Base-by-base conservation (phyloP, 768 basidiomycete genomes). In the Leccinellum rugosiceps region DNA sequence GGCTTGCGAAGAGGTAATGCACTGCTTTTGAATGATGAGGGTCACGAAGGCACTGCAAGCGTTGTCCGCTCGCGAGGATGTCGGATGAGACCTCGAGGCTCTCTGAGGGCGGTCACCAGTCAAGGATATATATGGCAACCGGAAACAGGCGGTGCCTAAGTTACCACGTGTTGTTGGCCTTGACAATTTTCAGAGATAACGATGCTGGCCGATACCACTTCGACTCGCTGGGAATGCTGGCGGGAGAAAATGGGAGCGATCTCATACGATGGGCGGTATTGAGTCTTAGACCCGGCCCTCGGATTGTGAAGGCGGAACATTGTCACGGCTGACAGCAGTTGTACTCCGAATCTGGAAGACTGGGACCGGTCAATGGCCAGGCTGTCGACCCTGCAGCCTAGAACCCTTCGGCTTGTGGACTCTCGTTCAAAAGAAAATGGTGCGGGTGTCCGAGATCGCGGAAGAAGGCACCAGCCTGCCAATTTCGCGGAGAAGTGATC, bases 31-130 rank as follows among this genome's bases (percentile, higher is more conserved):
- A 26, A 53, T 26, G 41, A 50, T 38, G 48, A 7, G 50, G 17
- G 56, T 60, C 52, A 41, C 43, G 31, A 45, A 55, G 50, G 34
- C 34, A 35, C 35, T 21, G 43, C 47, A 35, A 64, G 53, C 65
- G 64, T 54, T 67, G 62, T 47, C 53, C 50, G 51, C 54, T n/a
- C n/a, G n/a, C 32, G 54, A 58, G 47, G 59, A 52, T 53, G 28
- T 25, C 25, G 19, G 58, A 55, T 45, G 53, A 31, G 26, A 30
- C 65, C 62, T 61, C 58, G 62, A 64, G 65, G 61, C 56, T 11
- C 43, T 11, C 17, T 17, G 19, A 30, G 43, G 55, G 3, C 14
- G 14, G 38, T 35, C n/a, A n/a, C n/a, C n/a, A n/a, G n/a, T n/a
- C 3, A 19, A n/a, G 8, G 63, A 58, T 52, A 56, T 62, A 63